Conservation (phyloP, 2,329 filamentous ascomycete species). For the Leptographium lundbergii region DNA sequence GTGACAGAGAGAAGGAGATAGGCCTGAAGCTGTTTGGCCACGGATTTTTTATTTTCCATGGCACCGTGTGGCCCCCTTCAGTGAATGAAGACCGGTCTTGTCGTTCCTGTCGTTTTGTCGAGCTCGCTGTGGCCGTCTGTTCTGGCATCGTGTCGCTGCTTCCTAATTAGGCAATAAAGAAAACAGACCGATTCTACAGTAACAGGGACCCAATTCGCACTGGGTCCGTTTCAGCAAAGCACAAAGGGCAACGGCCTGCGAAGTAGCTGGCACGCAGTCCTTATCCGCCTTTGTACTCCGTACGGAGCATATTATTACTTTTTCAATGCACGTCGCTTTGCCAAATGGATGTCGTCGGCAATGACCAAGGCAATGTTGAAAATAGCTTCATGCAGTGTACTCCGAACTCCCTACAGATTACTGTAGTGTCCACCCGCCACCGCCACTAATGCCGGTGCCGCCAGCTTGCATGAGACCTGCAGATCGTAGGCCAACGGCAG, state of each 20-base stretch:
- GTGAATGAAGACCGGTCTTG: not conserved
- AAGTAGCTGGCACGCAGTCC: too few relatives aligned
- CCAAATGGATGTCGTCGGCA: too few relatives aligned
- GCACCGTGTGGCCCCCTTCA: not conserved
- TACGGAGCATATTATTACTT: too few relatives aligned
- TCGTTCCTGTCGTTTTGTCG: not conserved
- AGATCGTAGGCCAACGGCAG: not conserved
- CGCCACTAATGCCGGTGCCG: not conserved
- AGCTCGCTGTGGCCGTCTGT: not conserved
- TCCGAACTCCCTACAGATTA: too few relatives aligned
- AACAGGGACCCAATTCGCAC: not conserved
- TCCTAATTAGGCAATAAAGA: slow-evolving; percentile 4
- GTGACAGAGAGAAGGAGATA: not conserved
- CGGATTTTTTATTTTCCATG: not conserved
- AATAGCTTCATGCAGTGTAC: too few relatives aligned
- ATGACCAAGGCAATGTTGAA: too few relatives aligned
- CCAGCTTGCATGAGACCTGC: not conserved
- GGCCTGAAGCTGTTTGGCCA: not conserved
- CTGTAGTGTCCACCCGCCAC: not conserved
- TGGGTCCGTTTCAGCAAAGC: not conserved
- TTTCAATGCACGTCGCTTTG: too few relatives aligned
- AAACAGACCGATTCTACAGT: too few relatives aligned
- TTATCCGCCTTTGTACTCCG: too few relatives aligned
- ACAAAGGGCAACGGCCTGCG: not conserved
- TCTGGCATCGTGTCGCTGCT: not conserved